phyloP scores from a whole-genome alignment of 1,139 yeast genomes.

The Saccharomyces hybrid region DNA sequence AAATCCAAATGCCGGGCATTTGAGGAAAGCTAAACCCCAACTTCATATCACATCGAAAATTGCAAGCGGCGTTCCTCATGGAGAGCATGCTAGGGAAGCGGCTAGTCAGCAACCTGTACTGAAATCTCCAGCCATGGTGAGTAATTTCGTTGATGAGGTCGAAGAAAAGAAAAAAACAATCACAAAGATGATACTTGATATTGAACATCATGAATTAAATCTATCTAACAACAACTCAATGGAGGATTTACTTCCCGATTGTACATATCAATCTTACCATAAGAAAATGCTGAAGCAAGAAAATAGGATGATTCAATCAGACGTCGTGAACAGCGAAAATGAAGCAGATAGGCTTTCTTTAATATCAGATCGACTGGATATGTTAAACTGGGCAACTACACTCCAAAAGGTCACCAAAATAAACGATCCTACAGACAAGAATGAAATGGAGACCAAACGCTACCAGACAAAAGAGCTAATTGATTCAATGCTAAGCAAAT shows the following conservation, averaged over 20 bases:
- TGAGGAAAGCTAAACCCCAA: neutral
- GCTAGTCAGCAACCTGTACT: neutral
- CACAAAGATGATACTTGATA: constrained; percentile 17
- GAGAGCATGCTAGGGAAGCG: neutral
- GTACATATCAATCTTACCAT: constrained; percentile 44
- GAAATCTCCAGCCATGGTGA: neutral
- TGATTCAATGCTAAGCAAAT: constrained; percentile 40
- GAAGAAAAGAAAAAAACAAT: constrained; percentile 14
- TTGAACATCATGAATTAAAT: constrained; percentile 8
- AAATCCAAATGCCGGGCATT: neutral
- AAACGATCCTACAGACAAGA: constrained; percentile 38
- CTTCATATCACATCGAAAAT: neutral
- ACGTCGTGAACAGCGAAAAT: constrained; percentile 44
- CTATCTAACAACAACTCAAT: neutral
- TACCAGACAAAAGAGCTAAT: constrained; percentile 47
- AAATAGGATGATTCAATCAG: constrained; percentile 51
- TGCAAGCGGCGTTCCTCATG: neutral
- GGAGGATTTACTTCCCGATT: constrained; percentile 41
- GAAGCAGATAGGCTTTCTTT: constrained; percentile 35
- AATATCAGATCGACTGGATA: constrained; percentile 35
- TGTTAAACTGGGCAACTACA: constrained; percentile 49
- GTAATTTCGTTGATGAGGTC: constrained; percentile 5
- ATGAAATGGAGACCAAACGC: constrained; percentile 46
- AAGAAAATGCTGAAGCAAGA: constrained; percentile 61
- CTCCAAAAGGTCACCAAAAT: constrained; percentile 50